Percentiles rank a stretch among this genome's conserved stretches.
phyloP scores from a whole-genome alignment of 1,284 basidiomycete genomes.

The Leccinum solheimii region DNA sequence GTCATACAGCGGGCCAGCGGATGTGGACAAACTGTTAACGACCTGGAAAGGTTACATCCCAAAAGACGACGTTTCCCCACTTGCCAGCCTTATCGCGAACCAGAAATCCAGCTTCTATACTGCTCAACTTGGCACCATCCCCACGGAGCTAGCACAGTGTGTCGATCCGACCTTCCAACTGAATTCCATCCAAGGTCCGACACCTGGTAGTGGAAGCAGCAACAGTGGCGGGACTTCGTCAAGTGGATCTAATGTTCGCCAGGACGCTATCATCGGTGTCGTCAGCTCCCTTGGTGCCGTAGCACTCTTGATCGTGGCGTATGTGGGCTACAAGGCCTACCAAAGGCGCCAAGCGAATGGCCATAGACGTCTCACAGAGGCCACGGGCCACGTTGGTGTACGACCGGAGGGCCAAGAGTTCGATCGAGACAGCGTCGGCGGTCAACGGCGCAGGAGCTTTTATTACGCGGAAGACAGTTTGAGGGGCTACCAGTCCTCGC shows the following conservation, averaged over 20 bases:
- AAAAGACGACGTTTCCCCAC: conserved; percentile 42
- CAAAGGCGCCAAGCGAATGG: conserved; percentile 60
- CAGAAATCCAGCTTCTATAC: conserved; percentile 63
- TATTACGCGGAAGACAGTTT: conserved; percentile 82
- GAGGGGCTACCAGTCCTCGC: conserved; percentile 49
- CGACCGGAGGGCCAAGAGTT: conserved; percentile 67
- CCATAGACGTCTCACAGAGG: conserved; percentile 63
- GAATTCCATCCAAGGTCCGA: conserved; percentile 44
- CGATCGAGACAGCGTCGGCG: conserved; percentile 71
- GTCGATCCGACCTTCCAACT: conserved; percentile 62
- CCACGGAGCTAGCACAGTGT: conserved; percentile 52
- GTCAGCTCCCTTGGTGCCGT: conserved; percentile 73
- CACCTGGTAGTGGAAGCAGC: conserved; percentile 28
- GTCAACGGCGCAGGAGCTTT: conserved; percentile 70
- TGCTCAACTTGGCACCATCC: conserved; percentile 38
- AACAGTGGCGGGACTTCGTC: conserved; percentile 8
- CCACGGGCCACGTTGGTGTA: conserved; percentile 34
- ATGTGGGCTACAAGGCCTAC: conserved; percentile 60
- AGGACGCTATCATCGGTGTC: conserved; percentile 80
- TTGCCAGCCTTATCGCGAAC: conserved; percentile 57
- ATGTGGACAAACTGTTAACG: conserved; percentile 53
- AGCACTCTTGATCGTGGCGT: conserved; percentile 62
- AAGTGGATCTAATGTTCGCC: conserved; percentile 40
- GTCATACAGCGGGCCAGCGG: conserved; percentile 47
- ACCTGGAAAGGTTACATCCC: conserved; percentile 65